phyloP scores from a whole-genome alignment of 2,329 filamentous ascomycete genomes.

The Arthroderma sp. region DNA sequence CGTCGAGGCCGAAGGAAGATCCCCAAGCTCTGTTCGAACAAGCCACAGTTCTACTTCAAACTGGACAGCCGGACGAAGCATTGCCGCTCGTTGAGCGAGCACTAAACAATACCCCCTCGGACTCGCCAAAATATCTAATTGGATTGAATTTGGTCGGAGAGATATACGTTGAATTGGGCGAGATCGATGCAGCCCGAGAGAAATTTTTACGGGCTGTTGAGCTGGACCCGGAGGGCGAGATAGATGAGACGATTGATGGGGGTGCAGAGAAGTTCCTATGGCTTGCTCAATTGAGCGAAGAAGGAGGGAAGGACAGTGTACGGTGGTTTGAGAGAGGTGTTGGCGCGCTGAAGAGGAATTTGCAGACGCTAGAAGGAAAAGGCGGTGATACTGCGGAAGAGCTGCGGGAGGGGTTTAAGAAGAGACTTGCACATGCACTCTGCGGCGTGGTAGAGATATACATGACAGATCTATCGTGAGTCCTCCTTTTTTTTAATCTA shows the following conservation, averaged over 20 bases:
- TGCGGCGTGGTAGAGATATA: conserved; percentile 94
- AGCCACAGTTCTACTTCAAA: conserved; percentile 46
- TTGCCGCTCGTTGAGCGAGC: conserved; percentile 44
- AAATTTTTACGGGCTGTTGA: conserved; percentile 62
- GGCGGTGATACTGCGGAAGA: conserved; percentile 26
- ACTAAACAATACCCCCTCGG: conserved; percentile 28
- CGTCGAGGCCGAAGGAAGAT: conserved; percentile 36
- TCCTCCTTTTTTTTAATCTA: conserved; percentile 10
- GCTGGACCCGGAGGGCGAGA: conserved; percentile 62
- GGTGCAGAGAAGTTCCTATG: conserved; percentile 91
- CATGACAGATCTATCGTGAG: conserved; percentile 90
- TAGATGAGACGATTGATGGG: conserved; percentile 60
- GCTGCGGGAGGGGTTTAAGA: conserved; percentile 56
- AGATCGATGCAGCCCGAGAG: conserved; percentile 59
- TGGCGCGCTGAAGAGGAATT: conserved; percentile 56
- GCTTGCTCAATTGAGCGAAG: conserved; percentile 73
- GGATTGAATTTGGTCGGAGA: conserved; percentile 69
- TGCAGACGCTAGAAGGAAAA: conserved; percentile 50
- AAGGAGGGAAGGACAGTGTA: conserved; percentile 49
- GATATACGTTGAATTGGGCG: conserved; percentile 69
- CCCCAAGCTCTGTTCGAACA: conserved; percentile 46
- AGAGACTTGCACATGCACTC: conserved; percentile 76
- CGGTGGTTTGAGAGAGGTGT: conserved; percentile 54
- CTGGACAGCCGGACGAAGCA: conserved; percentile 46
- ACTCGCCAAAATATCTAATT: conserved; percentile 34